Evolutionary conservation across 2,329 filamentous ascomycete genomes (phyloP).

Genomic region (Gaeumannomyces tritici): DNA sequence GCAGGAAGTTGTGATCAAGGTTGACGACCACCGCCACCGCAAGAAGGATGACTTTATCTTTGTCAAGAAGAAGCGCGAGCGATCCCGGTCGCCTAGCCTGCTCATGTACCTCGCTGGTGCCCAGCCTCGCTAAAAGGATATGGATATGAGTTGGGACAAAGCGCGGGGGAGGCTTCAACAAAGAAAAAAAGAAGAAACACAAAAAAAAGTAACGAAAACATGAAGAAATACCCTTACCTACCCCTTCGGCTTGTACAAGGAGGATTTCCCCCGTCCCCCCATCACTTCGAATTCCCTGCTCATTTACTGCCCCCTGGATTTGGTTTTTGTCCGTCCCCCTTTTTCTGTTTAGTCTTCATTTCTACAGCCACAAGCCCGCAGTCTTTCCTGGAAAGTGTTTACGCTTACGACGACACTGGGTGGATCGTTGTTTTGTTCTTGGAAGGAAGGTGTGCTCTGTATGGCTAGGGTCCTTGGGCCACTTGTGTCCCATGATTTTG

Average conservation of each 20-base stretch:
- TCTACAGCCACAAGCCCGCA: neutral
- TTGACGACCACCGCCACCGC: neutral
- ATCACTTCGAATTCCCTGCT: too few relatives aligned
- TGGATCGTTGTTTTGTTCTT: too few relatives aligned
- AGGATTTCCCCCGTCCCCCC: too few relatives aligned
- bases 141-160: neutral
- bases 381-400: too few relatives aligned
- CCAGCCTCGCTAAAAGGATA: conserved; percentile 5
- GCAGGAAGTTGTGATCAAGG: neutral
- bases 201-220: neutral
- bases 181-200: neutral
- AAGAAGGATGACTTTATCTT: conserved; percentile 20
- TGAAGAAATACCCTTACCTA: neutral
- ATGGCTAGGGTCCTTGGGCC: neutral
- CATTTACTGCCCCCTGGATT: neutral
- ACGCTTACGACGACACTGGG: too few relatives aligned
- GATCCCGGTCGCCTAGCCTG: conserved; percentile 46
- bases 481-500: neutral
- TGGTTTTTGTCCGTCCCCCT: neutral
- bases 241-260: neutral
- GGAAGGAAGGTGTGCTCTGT: too few relatives aligned
- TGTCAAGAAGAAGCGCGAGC: conserved; percentile 46
- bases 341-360: neutral
- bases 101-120: conserved; percentile 49
- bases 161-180: neutral